Conservation (phyloP, 192 early-diverging fungal genomes). For the Coemansia sp. region DNA sequence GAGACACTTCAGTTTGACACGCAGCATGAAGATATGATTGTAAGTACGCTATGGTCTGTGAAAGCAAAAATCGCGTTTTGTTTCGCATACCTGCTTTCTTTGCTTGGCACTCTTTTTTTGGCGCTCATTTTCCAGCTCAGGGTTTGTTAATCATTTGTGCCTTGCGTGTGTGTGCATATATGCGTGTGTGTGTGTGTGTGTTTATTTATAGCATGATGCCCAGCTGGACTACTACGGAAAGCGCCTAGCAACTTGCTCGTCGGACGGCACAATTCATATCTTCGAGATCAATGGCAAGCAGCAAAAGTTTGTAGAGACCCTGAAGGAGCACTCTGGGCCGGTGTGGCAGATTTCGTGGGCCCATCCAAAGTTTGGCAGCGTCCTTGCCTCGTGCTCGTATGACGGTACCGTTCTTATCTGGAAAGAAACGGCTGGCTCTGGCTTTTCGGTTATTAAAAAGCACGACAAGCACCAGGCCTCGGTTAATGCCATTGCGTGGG, state of each 20-base stretch:
- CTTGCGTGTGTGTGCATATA: too few species aligned
- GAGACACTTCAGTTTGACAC: constrained; percentile 54
- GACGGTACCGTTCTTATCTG: constrained; percentile 95
- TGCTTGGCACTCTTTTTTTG: not conserved
- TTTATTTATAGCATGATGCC: constrained; percentile 63
- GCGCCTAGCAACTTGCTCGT: constrained; percentile 96
- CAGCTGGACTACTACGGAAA: constrained; percentile 83
- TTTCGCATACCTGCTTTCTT: too few species aligned
- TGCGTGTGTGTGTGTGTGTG: not conserved
- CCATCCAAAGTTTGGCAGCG: constrained; percentile 95
- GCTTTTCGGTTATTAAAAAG: constrained; percentile 64
- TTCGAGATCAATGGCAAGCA: constrained; percentile 77
- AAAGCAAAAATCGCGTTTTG: too few species aligned
- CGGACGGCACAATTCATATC: constrained; percentile 89
- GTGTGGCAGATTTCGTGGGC: constrained; percentile 99
- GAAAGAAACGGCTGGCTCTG: constrained; percentile 77
- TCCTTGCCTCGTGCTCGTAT: constrained; percentile 95
- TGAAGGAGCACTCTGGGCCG: constrained; percentile 86
- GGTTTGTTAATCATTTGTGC: too few species aligned
- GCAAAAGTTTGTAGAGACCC: constrained; percentile 44
- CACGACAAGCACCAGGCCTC: constrained; percentile 86
- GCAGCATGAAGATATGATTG: constrained; percentile 56
- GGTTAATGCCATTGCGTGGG: constrained; percentile 96
- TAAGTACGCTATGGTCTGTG: constrained; percentile 20
- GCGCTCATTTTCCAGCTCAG: too few species aligned